These are phyloP conservation scores for Rheum nobile DNA, from an alignment of 148 eudicot species.

Conservation along the genomic window DNA sequence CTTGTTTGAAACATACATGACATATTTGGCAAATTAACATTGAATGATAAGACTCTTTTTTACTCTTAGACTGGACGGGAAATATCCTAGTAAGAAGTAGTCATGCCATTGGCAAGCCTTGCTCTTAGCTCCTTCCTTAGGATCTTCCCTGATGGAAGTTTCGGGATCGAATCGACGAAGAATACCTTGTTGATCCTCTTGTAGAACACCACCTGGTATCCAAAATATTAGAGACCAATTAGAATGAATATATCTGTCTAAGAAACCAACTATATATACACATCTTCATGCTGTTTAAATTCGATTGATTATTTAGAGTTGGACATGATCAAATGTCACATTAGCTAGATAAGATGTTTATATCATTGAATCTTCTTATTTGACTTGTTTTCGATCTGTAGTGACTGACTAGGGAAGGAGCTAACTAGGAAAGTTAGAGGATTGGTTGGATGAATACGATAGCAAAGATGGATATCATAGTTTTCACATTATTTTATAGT, in stretches of 20 bases:
- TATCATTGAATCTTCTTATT: background rate
- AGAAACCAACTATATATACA: background rate
- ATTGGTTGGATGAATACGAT: background rate
- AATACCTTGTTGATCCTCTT: slow-evolving; percentile 61
- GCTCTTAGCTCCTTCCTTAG: slow-evolving; percentile 90
- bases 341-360: background rate
- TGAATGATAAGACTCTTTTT: background rate
- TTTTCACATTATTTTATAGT: background rate
- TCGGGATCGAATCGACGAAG: slow-evolving; percentile 72
- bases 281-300: too few species aligned
- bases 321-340: too few species aligned
- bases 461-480: too few species aligned
- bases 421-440: background rate
- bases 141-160: slow-evolving; percentile 85
- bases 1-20: background rate
- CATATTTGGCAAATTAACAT: background rate
- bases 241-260: background rate
- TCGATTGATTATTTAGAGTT: too few species aligned
- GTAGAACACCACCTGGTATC: slow-evolving; percentile 69
- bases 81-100: slow-evolving; percentile 9
- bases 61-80: background rate
- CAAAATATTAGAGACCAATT: background rate
- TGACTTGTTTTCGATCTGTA: background rate
- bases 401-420: background rate
- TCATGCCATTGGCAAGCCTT: slow-evolving; percentile 47